Conservation (phyloP, 805 yeast species). For the Pichia pseudocactophila region DNA sequence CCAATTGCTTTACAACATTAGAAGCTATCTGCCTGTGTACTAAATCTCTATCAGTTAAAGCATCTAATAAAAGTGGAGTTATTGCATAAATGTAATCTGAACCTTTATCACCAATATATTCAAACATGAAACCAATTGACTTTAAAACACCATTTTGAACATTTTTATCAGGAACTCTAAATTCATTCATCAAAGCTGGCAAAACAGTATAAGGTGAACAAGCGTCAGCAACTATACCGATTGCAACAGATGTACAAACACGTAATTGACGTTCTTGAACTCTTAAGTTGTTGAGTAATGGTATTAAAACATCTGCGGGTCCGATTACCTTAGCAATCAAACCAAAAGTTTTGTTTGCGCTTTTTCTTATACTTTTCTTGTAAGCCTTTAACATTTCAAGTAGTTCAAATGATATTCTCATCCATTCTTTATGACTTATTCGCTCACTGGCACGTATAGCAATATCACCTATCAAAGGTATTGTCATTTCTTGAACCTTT, state of each 20-base stretch:
- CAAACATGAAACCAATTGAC: constrained; percentile 84
- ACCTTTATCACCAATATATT: constrained; percentile 76
- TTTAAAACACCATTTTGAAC: constrained; percentile 94
- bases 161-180: constrained; percentile 81
- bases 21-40: constrained; percentile 97
- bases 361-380: constrained; percentile 63
- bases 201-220: constrained; percentile 89
- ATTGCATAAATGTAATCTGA: constrained; percentile 76
- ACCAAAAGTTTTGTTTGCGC: constrained; percentile 89
- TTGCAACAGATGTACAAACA: constrained; percentile 96
- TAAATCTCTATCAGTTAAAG: constrained; percentile 79
- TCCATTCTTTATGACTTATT: constrained; percentile 92
- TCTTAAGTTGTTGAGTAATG: constrained; percentile 71
- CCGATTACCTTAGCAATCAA: constrained; percentile 87
- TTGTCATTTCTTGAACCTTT: constrained; percentile 79
- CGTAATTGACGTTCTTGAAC: constrained; percentile 95
- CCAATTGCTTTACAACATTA: constrained; percentile 72
- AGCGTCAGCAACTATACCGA: constrained; percentile 90
- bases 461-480: constrained; percentile 70
- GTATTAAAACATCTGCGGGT: constrained; percentile 86
- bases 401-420: constrained; percentile 87
- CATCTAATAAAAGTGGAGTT: constrained; percentile 76
- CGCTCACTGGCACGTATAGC: constrained; percentile 75
- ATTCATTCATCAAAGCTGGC: constrained; percentile 94
- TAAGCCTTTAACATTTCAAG: constrained; percentile 82